Evolutionary conservation across 768 basidiomycete genomes (phyloP), one percentile per base, ranked within the genome.

Genomic region (Kwoniella pini): DNA sequence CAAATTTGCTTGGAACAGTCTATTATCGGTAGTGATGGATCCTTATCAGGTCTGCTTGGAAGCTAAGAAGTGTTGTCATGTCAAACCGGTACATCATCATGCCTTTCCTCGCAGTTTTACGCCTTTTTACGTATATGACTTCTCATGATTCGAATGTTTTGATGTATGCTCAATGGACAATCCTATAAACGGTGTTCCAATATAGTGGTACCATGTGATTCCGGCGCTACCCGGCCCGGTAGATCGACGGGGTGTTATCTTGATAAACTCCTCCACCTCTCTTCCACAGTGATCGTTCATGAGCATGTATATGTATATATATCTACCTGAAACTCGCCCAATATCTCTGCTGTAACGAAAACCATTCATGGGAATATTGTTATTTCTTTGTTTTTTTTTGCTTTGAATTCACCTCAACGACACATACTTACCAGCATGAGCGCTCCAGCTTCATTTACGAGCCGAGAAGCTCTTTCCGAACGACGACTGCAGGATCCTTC

Each of bases 381-480:
- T n/a, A n/a, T n/a, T n/a, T n/a, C n/a, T n/a, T n/a, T n/a, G n/a
- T n/a, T n/a, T n/a, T n/a, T n/a, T n/a, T n/a, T n/a, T n/a, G n/a
- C n/a, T n/a, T n/a, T n/a, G n/a, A n/a, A n/a, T n/a, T n/a, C n/a
- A 24, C 21, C 4, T n/a, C 17, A 21, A 6, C 11, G 6, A 10
- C 24, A 46, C 44, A 24, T 46, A 43, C 19, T n/a, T 43, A 43
- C 19, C 24, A 42, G n/a, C n/a, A 50, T 50, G 48, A 50, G 48
- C 19, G 48, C 48, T 1, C 48, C 36, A 38, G 43, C 63, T 7
- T 73, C 71, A 4, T 73, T 68, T 43, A 68, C 68, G 0, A 19
- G 28, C 12, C 33, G 43, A 19, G 51, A 53, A 12, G 49, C 71
- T 4, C 63, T 73, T 5, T 68, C 66, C 12, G 68, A 73, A 60